These are phyloP conservation scores for Dipteronia sinensis DNA, from an alignment of 345 rosid genomes.

Conservation along the genomic window DNA sequence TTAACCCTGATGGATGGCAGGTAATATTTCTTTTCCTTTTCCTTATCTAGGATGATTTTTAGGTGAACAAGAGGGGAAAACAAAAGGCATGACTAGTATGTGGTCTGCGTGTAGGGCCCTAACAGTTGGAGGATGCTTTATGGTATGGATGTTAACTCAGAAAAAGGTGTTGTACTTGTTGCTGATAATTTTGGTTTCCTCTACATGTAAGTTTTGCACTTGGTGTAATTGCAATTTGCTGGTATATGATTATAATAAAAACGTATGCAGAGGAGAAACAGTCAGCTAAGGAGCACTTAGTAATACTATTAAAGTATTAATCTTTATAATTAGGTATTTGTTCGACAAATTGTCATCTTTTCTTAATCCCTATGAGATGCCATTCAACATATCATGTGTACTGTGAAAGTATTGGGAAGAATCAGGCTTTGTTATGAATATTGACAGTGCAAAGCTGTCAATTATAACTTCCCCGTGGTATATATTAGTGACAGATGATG, in stretches of 20 bases:
- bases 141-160: constrained; percentile 90
- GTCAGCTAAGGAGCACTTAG: not conserved
- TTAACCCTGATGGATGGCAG: constrained; percentile 97
- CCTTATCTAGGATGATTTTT: not conserved
- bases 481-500: not conserved
- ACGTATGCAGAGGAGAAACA: not conserved
- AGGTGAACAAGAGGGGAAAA: not conserved
- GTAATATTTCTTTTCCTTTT: constrained; percentile 32
- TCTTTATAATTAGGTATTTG: too few relatives aligned
- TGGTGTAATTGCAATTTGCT: not conserved
- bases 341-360: not conserved
- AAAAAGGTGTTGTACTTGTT: constrained; percentile 71
- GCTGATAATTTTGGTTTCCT: constrained; percentile 90
- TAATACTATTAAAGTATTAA: not conserved
- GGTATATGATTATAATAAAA: not conserved
- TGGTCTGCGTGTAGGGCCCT: constrained; percentile 52
- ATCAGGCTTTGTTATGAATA: not conserved
- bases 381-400: not conserved
- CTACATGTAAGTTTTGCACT: constrained; percentile 59
- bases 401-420: constrained; percentile 5
- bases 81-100: not conserved
- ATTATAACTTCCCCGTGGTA: too few relatives aligned
- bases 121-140: constrained; percentile 88
- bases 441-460: not conserved
- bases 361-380: not conserved